Conservation (phyloP, 352 stramenopile species). For the Phytopythium ostracodes region DNA sequence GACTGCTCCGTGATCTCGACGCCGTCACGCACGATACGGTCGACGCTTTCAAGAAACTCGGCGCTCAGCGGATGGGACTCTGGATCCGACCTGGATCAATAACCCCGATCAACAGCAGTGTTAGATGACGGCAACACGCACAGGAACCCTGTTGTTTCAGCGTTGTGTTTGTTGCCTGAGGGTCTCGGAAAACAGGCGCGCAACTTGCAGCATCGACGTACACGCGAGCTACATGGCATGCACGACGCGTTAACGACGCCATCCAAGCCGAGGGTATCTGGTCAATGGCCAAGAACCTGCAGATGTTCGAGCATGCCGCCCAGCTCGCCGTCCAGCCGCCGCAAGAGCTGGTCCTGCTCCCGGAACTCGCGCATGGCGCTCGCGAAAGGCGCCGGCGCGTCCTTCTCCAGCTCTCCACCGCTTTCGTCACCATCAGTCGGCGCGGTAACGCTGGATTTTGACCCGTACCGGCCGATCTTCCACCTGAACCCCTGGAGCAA, state of each 20-base stretch:
- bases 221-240: constrained; percentile 1
- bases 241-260: neutral
- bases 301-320: constrained; percentile 53
- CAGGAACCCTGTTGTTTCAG: neutral
- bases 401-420: constrained; percentile 8
- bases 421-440: neutral
- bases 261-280: neutral
- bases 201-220: constrained; percentile 18
- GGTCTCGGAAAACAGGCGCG: constrained; percentile 51
- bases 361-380: constrained; percentile 42
- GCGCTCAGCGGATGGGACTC: constrained; percentile 26
- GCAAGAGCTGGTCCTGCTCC: constrained; percentile 43
- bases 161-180: constrained; percentile 21
- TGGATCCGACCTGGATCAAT: constrained; percentile 17
- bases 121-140: neutral
- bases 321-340: constrained; percentile 42
- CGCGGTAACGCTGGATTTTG: constrained; percentile 2
- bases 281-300: constrained; percentile 22
- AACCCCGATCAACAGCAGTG: neutral
- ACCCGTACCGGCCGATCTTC: constrained; percentile 52
- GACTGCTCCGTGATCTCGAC: constrained; percentile 72
- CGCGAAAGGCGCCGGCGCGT: constrained; percentile 26
- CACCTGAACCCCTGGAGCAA: constrained; percentile 56
- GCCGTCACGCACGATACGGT: constrained; percentile 46
- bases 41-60: constrained; percentile 48